Base-by-base conservation (phyloP, 768 basidiomycete species). In the Boletus rex-veris region DNA sequence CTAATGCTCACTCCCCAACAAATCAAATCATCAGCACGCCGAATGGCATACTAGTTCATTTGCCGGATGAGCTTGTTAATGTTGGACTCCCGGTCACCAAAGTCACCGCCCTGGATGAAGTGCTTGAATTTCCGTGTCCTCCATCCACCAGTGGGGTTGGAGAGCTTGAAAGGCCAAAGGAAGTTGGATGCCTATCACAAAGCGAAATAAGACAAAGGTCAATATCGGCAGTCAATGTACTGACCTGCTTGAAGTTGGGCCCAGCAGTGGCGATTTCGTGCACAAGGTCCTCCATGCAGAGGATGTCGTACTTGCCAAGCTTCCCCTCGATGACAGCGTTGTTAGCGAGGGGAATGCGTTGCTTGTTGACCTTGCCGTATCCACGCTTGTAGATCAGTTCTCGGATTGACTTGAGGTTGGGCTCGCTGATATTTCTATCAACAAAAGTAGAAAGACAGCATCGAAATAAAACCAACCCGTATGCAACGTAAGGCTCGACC, bases 131-230 rank as follows among this genome's bases (percentile, higher is more conserved):
- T 98, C 72, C 93, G 84, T 71, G 83, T 86, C 77, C 92, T 88
- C 96, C 94, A 99, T 63, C 97, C 97, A 61, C 97, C 96, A 60
- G 83, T 98, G 52, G 97, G 96, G 85, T 98, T 98, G 67, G 94
- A 98, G 58, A 99, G 90, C 74, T 99, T 99, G 84, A 99, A 98
- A 24, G 97, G 97, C 95, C 95, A 98, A 50, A 98, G 86, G 85
- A 96, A 95, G 83, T 93, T 95, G 62, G 89, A 84, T 53, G 86
- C 89, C 88, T 89, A 24, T 1, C 55, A 41, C 14, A 5, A 26
- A 39, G 36, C 15, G 8, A 26, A 46, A 46, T 55, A 19, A 21
- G 31, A 54, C 44, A 42, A 40, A 7, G 1, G 15, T 36, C 45
- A 28, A 12, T 36, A 8, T 33, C 38, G 15, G 5, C 7, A 26